Evolutionary conservation across 2,329 filamentous ascomycete species (phyloP), one percentile per base, ranked within the genome.

Genomic region (Aspergillus unguis): DNA sequence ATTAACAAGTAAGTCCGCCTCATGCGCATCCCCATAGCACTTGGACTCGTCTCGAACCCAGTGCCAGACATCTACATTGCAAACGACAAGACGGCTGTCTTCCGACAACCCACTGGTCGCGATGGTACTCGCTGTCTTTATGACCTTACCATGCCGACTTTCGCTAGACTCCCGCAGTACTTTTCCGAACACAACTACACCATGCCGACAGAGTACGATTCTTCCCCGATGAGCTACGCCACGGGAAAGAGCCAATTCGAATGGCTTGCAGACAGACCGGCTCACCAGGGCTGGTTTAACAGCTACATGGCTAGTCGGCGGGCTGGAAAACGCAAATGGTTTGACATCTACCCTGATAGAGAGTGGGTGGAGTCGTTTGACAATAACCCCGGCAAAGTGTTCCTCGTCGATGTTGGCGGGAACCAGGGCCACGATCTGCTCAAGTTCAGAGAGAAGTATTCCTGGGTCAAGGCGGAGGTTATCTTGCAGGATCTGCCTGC

Each of bases 361-460:
- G 54, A 62, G n/a, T 55, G 59, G 23, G 44, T 66, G 7, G 50
- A 63, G 64, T 1, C 62, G 62, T 2, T 38, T 64, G 23, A 6
- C 9, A 10, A 26, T 27, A 59, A 57, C 26, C 55, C 50, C 5
- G 54, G 63, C 4, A 65, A 69, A 5, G 61, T 64, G 2, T 65
- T 75, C 5, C 48, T 77, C 3, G 71, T 77, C 9, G 74, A 77
- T 32, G 59, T 77, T 2, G 75, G 74, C 5, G 75, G 74, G 0
- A 71, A 69, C 43, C 64, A 71, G 29, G 75, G 75, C 0, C 65
- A 74, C 40, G 73, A 76, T 36, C 54, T 72, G 5, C 49, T 58
- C 4, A 59, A 56, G 2, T 63, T 77, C 25, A 59, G 68, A 1
- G 53, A 66, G 5, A 62, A 60, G 35, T 63, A 70, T 31, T 63